Percentiles rank a stretch among this genome's conserved stretches.
Conservation (phyloP, 2,329 filamentous ascomycete species). For the Sordariomycetes sp. region DNA sequence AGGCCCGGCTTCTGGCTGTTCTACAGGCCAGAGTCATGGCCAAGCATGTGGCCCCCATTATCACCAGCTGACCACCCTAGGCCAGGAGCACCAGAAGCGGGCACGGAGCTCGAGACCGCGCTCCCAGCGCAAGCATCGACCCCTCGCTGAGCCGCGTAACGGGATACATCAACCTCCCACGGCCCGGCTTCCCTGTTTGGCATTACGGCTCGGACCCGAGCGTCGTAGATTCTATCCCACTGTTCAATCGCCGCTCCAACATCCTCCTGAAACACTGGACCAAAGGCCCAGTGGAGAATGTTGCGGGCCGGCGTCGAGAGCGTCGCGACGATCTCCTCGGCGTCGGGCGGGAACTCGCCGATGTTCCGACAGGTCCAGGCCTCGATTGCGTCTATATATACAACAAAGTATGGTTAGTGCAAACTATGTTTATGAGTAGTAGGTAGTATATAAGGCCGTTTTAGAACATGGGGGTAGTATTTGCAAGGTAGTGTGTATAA, state of each 20-base stretch:
- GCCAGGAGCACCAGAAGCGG: too few species aligned
- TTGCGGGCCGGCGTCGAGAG: background rate
- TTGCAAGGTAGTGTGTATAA: too few species aligned
- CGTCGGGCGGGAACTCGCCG: background rate
- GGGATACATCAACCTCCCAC: too few species aligned
- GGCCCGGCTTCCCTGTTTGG: too few species aligned
- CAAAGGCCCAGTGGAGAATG: background rate
- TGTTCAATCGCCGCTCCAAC: background rate
- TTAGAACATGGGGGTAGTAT: too few species aligned
- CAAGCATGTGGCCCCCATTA: background rate
- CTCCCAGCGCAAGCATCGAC: too few species aligned
- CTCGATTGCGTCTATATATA: background rate
- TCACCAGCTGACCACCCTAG: background rate
- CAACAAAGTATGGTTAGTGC: too few species aligned
- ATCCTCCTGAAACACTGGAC: background rate
- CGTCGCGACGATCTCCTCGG: background rate
- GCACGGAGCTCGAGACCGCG: too few species aligned
- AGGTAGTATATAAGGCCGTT: background rate
- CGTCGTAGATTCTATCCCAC: background rate
- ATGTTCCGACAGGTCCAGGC: background rate
- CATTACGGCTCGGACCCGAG: background rate
- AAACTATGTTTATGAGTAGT: too few species aligned
- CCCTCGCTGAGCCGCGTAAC: too few species aligned
- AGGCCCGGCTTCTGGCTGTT: background rate
- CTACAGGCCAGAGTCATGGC: background rate